phyloP scores from a whole-genome alignment of 208 protist genomes.

The Leishmania tropica region DNA sequence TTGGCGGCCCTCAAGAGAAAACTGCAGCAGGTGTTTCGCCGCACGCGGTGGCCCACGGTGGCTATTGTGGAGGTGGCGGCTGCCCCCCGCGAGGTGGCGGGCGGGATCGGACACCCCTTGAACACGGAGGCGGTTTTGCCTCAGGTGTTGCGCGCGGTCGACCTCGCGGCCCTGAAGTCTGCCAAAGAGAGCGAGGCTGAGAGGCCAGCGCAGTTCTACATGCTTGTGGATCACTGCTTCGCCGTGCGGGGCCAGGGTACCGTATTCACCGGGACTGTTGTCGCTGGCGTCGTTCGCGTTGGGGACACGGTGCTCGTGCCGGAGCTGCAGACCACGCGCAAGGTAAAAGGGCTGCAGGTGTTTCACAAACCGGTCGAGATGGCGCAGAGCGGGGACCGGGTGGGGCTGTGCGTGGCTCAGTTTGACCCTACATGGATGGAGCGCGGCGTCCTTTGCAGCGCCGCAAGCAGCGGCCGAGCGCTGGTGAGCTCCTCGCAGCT shows the following conservation, averaged over 20 bases:
- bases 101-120: constrained; percentile 17
- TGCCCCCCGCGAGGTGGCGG: constrained; percentile 35
- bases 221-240: constrained; percentile 99
- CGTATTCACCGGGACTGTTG: constrained; percentile 97
- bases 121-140: constrained; percentile 48
- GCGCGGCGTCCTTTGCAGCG: constrained; percentile 80
- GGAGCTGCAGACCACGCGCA: constrained; percentile 68
- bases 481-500: constrained; percentile 25
- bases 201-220: constrained; percentile 73
- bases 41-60: constrained; percentile 75
- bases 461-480: constrained; percentile 9
- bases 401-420: constrained; percentile 94
- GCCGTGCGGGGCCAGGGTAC: constrained; percentile 96
- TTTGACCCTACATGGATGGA: constrained; percentile 92
- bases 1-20: constrained; percentile 55
- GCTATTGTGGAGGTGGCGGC: constrained; percentile 74
- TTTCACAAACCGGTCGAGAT: constrained; percentile 89
- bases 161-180: constrained; percentile 30
- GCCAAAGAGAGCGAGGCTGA: constrained; percentile 14
- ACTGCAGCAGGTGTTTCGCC: constrained; percentile 61
- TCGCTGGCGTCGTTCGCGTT: constrained; percentile 79
- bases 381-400: constrained; percentile 84
- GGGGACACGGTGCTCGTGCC: constrained; percentile 91
- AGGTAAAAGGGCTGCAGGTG: constrained; percentile 96
- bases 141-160: constrained; percentile 36